These are phyloP conservation scores for Aspergillus unguis DNA, from an alignment of 2,329 filamentous ascomycete species.

Conservation along the genomic window DNA sequence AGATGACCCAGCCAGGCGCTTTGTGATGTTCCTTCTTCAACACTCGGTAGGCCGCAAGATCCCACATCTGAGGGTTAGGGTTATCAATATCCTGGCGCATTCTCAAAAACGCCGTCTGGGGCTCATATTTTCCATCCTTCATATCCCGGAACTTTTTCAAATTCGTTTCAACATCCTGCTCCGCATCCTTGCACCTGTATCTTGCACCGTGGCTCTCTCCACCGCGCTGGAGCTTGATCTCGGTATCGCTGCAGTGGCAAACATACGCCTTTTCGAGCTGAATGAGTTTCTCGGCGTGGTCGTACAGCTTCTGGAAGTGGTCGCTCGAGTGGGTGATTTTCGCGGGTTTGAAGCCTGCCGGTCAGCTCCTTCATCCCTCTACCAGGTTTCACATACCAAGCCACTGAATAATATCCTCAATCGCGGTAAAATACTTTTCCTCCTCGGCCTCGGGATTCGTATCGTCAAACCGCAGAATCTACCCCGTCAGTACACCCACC, in stretches of 20 bases:
- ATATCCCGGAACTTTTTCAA: slow-evolving; percentile 76
- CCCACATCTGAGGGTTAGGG: slow-evolving; percentile 95
- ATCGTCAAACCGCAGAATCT: slow-evolving; percentile 73
- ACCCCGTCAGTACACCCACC: slow-evolving; percentile 4
- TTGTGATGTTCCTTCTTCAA: slow-evolving; percentile 55
- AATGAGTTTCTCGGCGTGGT: slow-evolving; percentile 82
- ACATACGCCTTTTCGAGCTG: slow-evolving; percentile 69
- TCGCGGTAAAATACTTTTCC: slow-evolving; percentile 83
- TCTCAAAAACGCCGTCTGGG: slow-evolving; percentile 76
- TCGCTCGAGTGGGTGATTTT: slow-evolving; percentile 85
- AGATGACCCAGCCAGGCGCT: slow-evolving; percentile 78
- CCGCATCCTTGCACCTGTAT: slow-evolving; percentile 49
- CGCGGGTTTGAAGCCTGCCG: slow-evolving; percentile 67
- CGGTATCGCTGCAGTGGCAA: slow-evolving; percentile 75
- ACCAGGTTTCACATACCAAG: slow-evolving; percentile 41
- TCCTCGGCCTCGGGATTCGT: slow-evolving; percentile 94
- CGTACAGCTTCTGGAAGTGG: slow-evolving; percentile 83
- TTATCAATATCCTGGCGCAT: slow-evolving; percentile 82
- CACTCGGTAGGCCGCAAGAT: slow-evolving; percentile 85
- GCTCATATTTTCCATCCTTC: slow-evolving; percentile 85
- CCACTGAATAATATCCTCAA: slow-evolving; percentile 84
- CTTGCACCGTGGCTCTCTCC: slow-evolving; percentile 69
- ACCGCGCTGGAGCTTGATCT: slow-evolving; percentile 78
- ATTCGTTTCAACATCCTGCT: slow-evolving; percentile 41
- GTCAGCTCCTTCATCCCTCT: neutral